Base-by-base conservation (phyloP, 495 filamentous ascomycete species). In the Copromyces sp. region DNA sequence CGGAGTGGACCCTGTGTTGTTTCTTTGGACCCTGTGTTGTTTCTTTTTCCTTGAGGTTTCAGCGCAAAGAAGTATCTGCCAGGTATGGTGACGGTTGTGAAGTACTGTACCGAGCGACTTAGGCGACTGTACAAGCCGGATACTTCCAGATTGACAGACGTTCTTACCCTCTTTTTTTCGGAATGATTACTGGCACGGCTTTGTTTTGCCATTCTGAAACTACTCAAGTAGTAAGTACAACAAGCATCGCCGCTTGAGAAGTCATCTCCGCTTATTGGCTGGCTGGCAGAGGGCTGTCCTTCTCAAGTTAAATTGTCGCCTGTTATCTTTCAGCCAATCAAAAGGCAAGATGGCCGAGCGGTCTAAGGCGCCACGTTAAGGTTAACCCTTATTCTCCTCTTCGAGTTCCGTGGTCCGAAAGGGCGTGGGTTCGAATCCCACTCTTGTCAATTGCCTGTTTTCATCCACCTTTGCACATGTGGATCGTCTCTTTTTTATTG, bases 371-470 rank as follows among this genome's bases (percentile, higher is more conserved):
- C 53, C 53, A 61, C 53, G 53, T 61, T 61, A 61, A 35, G 53
- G 53, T 61, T 2, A 61, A 35, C 12, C 12, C 53, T 61, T 61
- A 61, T 24, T 47, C 44, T 9, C 17, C n/a, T 47, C 45, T 2
- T 0, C 32, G 24, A 61, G 29, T 72, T 74, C 73, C 73, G 73
- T 74, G 70, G 76, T 79, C 77, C 77, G 77, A 79, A 79, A 79
- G 77, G 77, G 78, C 78, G 76, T 79, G 78, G 78, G 78, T 77
- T 79, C 78, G 78, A 79, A 79, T 79, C 76, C 78, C 78, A 79
- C 78, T 79, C 78, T 79, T 76, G 75, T 77, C 73, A 77, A 9
- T 9, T 9, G 16, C 24, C 24, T 8, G 5, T 16, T 16, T 2
- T 8, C 14, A 61, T 61, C 29, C 29, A 17, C 14, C 14, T 35